Evolutionary conservation across 2,329 filamentous ascomycete species (phyloP).

Genomic region (Claviceps capensis): DNA sequence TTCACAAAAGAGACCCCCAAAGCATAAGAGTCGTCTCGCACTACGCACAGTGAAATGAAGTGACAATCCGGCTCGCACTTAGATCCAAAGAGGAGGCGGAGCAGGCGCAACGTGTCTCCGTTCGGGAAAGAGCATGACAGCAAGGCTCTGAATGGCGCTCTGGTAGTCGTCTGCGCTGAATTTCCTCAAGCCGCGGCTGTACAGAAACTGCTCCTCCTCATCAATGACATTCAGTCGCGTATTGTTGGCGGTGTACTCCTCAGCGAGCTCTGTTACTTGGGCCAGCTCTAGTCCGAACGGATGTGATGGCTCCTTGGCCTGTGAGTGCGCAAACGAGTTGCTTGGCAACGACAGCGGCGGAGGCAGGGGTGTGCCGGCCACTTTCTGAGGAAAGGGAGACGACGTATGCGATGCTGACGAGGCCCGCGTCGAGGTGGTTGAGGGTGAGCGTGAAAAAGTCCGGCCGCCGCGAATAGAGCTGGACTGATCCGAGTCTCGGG

Average conservation of each 20-base stretch:
- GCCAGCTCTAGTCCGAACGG: constrained; percentile 85
- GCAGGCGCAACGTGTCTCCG: constrained; percentile 18
- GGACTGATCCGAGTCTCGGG: constrained; percentile 38
- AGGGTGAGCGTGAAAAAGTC: constrained; percentile 40
- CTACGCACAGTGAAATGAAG: constrained; percentile 20
- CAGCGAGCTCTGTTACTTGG: constrained; percentile 83
- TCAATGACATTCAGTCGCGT: constrained; percentile 48
- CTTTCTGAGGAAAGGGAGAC: constrained; percentile 15
- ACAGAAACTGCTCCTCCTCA: constrained; percentile 52
- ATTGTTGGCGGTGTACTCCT: constrained; percentile 62
- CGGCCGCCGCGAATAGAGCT: constrained; percentile 43
- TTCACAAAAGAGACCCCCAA: constrained; percentile 5
- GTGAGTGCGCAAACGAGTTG: constrained; percentile 17
- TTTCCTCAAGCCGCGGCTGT: constrained; percentile 54
- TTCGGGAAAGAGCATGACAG: constrained; percentile 44
- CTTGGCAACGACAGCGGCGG: constrained; percentile 20
- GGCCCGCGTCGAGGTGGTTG: constrained; percentile 38
- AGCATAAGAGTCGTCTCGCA: constrained; percentile 8
- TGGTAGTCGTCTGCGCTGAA: constrained; percentile 76
- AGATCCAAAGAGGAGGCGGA: constrained; percentile 36
- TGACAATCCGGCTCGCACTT: constrained; percentile 1
- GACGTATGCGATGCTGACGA: constrained; percentile 31
- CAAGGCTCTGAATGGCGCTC: constrained; percentile 59
- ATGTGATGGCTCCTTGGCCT: constrained; percentile 31
- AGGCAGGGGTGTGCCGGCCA: constrained; percentile 14